Percentiles rank a stretch among this genome's conserved stretches.
Conservation (phyloP, 768 basidiomycete species). For the Melanogaster broomeanus region DNA sequence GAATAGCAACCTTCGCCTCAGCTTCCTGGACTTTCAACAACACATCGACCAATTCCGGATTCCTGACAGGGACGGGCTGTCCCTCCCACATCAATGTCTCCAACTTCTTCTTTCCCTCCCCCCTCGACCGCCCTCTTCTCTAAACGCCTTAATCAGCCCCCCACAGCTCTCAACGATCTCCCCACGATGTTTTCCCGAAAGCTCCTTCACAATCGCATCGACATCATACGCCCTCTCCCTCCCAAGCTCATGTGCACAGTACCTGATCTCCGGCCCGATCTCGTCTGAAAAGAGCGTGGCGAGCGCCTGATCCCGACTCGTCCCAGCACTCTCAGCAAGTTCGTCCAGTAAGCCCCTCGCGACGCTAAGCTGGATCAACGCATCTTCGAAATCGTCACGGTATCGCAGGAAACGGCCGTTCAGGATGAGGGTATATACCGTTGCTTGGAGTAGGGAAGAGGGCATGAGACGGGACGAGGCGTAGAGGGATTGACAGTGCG, state of each 20-base stretch:
- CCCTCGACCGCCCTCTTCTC: conserved; percentile 42
- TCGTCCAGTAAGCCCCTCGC: conserved; percentile 74
- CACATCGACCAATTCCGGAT: conserved; percentile 89
- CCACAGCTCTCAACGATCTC: conserved; percentile 68
- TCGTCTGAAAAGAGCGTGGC: conserved; percentile 83
- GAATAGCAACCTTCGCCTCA: conserved; percentile 54
- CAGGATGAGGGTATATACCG: conserved; percentile 76
- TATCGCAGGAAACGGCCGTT: conserved; percentile 84
- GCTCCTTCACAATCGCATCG: conserved; percentile 67
- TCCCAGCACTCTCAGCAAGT: conserved; percentile 60
- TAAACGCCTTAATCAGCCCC: conserved; percentile 51
- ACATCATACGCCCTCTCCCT: conserved; percentile 79
- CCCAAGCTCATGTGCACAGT: conserved; percentile 89
- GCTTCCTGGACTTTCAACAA: conserved; percentile 82
- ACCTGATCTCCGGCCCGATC: conserved; percentile 87
- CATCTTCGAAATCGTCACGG: conserved; percentile 73
- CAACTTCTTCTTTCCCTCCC: conserved; percentile 54
- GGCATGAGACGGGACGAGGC: conserved; percentile 52
- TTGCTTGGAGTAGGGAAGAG: conserved; percentile 64
- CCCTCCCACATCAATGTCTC: conserved; percentile 75
- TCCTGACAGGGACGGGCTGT: conserved; percentile 80
- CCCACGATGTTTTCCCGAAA: conserved; percentile 56
- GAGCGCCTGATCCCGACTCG: conserved; percentile 85
- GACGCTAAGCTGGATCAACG: conserved; percentile 73
- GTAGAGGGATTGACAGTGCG: conserved; percentile 69